These are phyloP conservation scores for Gossypium bickii DNA, from an alignment of 345 rosid genomes.

Conservation along the genomic window DNA sequence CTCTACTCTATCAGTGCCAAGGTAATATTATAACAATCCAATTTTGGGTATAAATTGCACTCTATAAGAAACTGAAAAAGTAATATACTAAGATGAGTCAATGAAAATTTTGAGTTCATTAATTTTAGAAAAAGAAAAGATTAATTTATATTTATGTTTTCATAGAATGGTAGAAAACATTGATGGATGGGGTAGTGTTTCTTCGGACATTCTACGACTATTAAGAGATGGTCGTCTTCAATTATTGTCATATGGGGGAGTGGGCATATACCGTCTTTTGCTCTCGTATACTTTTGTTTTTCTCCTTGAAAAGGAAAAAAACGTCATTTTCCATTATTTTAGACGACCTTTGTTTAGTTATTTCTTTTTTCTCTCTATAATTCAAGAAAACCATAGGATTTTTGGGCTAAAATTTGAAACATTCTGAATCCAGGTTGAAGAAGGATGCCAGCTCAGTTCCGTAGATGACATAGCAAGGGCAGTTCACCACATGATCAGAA, in stretches of 20 bases:
- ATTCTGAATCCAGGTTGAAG: conserved; percentile 60
- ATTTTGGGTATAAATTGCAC: neutral
- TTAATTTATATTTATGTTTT: neutral
- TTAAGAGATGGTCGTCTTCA: neutral
- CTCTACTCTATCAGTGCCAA: conserved; percentile 78
- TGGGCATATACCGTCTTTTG: neutral
- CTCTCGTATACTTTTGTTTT: neutral
- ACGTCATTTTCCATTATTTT: conserved; percentile 1
- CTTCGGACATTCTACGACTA: conserved; percentile 1
- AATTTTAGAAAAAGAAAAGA: neutral
- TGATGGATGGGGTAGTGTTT: neutral
- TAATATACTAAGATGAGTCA: neutral
- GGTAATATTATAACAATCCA: conserved; percentile 36
- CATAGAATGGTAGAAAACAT: neutral
- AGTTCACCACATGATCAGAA: conserved; percentile 75
- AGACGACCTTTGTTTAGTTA: neutral
- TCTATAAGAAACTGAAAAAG: neutral
- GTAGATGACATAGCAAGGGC: conserved; percentile 89
- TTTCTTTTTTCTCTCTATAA: neutral
- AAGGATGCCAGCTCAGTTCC: conserved; percentile 76
- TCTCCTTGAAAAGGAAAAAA: conserved; percentile 2
- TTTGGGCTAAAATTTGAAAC: conserved; percentile 18
- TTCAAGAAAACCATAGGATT: conserved; percentile 13
- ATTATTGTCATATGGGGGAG: conserved; percentile 6
- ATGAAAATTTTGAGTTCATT: neutral